phyloP scores from a whole-genome alignment of 441 rosid genomes.

The Pelargonium citronellum region DNA sequence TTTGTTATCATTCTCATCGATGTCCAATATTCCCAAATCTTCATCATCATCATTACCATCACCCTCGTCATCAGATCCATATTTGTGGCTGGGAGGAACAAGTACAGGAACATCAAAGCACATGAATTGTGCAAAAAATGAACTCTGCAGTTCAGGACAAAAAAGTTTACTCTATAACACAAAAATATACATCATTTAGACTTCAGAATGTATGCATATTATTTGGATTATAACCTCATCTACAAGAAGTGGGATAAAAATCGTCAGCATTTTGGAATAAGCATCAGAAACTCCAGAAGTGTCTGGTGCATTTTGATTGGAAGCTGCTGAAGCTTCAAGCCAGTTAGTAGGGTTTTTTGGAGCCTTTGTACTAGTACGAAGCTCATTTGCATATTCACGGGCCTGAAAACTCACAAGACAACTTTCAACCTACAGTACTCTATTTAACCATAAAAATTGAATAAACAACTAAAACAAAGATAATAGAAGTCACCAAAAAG shows the following conservation, averaged over 20 bases:
- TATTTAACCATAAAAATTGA: not conserved
- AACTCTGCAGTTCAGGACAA: slow-evolving; percentile 65
- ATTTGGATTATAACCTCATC: slow-evolving; percentile 65
- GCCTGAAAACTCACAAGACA: slow-evolving; percentile 51
- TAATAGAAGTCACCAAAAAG: not conserved
- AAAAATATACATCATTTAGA: slow-evolving; percentile 17
- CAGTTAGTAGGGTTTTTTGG: slow-evolving; percentile 89
- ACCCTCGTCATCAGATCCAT: slow-evolving; percentile 45
- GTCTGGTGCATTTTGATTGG: slow-evolving; percentile 73
- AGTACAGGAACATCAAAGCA: slow-evolving; percentile 98
- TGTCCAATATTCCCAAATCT: slow-evolving; percentile 95
- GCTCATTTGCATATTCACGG: slow-evolving; percentile 99
- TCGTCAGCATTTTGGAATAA: slow-evolving; percentile 96
- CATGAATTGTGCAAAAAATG: slow-evolving; percentile 98
- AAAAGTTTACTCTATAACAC: slow-evolving; percentile 14
- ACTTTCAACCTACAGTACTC: slow-evolving; percentile 6
- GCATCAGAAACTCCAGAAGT: slow-evolving; percentile 95
- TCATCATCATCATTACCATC: slow-evolving; percentile 43
- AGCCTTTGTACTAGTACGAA: slow-evolving; percentile 99
- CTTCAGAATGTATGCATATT: slow-evolving; percentile 15
- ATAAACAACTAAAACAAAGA: not conserved
- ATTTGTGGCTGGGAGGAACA: slow-evolving; percentile 77
- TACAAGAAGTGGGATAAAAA: slow-evolving; percentile 93
- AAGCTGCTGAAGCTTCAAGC: slow-evolving; percentile 91
- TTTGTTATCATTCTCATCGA: slow-evolving; percentile 78